phyloP scores from a whole-genome alignment of 2,329 filamentous ascomycete genomes.

The Paecilomyces sp. region DNA sequence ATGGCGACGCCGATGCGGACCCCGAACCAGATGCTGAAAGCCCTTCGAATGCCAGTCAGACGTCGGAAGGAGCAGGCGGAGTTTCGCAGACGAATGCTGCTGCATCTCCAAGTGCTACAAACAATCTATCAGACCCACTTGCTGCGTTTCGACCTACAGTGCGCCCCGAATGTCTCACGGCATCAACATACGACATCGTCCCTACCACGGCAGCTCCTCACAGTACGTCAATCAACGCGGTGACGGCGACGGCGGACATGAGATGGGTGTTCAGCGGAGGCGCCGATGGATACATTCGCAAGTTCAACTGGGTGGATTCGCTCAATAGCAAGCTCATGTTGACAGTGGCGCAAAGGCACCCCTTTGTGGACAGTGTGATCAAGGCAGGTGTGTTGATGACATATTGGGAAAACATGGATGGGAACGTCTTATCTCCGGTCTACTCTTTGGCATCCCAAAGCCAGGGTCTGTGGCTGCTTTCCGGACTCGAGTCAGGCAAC shows the following conservation, averaged over 20 bases:
- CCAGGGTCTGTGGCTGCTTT: constrained; percentile 83
- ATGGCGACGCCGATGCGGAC: constrained; percentile 27
- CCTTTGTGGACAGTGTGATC: constrained; percentile 93
- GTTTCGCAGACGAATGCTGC: constrained; percentile 40
- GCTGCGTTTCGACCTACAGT: constrained; percentile 53
- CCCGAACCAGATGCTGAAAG: constrained; percentile 28
- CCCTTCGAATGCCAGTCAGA: constrained; percentile 33
- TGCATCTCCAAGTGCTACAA: constrained; percentile 39
- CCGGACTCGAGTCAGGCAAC: constrained; percentile 79
- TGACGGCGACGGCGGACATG: constrained; percentile 88
- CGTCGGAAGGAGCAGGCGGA: constrained; percentile 27
- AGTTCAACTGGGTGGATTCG: constrained; percentile 91
- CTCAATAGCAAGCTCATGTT: constrained; percentile 90
- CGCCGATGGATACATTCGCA: constrained; percentile 89
- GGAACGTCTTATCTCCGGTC: constrained; percentile 67
- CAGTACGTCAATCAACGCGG: constrained; percentile 88
- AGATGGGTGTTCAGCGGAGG: constrained; percentile 93
- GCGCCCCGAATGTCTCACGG: constrained; percentile 71
- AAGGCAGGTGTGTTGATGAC: constrained; percentile 92
- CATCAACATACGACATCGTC: constrained; percentile 83
- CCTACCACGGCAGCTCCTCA: constrained; percentile 96
- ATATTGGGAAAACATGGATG: constrained; percentile 98
- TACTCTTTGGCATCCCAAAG: constrained; percentile 91
- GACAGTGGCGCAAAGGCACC: constrained; percentile 91
- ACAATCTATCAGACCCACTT: constrained; percentile 21